Evolutionary conservation across 495 filamentous ascomycete species (phyloP), one percentile per base, ranked within the genome.

Genomic region (Trichoderma reesei): DNA sequence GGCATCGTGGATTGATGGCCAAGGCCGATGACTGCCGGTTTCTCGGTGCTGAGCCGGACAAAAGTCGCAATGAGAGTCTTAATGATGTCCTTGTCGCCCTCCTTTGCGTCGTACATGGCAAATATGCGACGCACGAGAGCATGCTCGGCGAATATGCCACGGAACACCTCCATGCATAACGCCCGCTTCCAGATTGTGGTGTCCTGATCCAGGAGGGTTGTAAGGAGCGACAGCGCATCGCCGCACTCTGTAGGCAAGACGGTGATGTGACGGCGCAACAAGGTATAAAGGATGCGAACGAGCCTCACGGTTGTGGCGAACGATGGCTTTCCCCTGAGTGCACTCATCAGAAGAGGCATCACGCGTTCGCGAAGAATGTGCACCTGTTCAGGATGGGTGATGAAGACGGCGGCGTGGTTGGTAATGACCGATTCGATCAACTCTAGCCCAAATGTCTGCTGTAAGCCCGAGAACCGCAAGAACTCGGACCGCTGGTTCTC

Each of bases 41-140:
- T 96, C 70, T 98, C 94, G 0, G 91, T 90, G 63, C 93, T 91
- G 16, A 98, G 76, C 20, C 91, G 85, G 26, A 96, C 95, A 61
- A 98, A 88, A 1, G 86, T 83, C 1, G 88, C 88, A 66, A 94
- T 88, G 61, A 96, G 79, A 66, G 92, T 88, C 65, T 86, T 85
- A 9, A 98, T 76, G 36, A 98, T 85, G 63, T 85, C 79, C 67
- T 89, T 95, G 67, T 86, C 83, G 20, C 85, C 85, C 39, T 92
- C 83, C 44, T 82, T 76, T 34, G 83, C 82, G 66, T 98, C 94
- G 69, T 87, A 97, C 41, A 88, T 75, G 6, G 85, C 79, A 68
- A 91, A 98, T 7, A 97, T 90, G 18, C 88, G 85, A 46, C 93
- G 81, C 6, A 96, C 80, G 11, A 94, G 82, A 2, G 80, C 79